These are phyloP conservation scores for Xylaria hypoxylon DNA, from an alignment of 2,329 filamentous ascomycete species.

Conservation along the genomic window DNA sequence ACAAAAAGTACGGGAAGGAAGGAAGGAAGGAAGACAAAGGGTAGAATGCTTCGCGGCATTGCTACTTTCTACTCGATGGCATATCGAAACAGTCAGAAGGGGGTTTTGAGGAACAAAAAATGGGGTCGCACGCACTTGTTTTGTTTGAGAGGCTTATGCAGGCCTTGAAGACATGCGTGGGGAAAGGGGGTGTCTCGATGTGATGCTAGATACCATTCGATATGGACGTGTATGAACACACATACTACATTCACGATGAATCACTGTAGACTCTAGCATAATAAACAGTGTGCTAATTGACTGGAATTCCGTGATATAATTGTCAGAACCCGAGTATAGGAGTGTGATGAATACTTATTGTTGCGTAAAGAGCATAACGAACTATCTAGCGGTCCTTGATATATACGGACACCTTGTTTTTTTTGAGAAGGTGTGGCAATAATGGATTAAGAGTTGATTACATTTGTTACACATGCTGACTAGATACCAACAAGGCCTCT, in stretches of 20 bases:
- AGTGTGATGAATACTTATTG: no score
- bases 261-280: neutral
- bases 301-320: neutral
- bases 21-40: neutral
- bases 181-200: neutral
- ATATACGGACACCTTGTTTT: no score
- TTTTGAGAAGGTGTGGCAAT: no score
- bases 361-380: no score
- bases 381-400: no score
- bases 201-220: neutral
- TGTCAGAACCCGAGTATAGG: no score
- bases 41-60: neutral
- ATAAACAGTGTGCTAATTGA: neutral
- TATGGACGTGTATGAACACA: neutral
- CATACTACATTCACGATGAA: neutral
- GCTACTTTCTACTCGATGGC: neutral
- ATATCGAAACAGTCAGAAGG: neutral
- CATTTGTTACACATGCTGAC: no score
- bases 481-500: no score
- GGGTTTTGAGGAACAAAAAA: neutral
- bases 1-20: no score
- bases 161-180: neutral
- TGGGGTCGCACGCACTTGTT: neutral
- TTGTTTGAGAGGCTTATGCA: neutral
- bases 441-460: no score